Percentiles rank a stretch among this genome's conserved stretches.
Evolutionary conservation across 805 yeast genomes (phyloP).

Genomic region (Lachancea lanzarotensis): DNA sequence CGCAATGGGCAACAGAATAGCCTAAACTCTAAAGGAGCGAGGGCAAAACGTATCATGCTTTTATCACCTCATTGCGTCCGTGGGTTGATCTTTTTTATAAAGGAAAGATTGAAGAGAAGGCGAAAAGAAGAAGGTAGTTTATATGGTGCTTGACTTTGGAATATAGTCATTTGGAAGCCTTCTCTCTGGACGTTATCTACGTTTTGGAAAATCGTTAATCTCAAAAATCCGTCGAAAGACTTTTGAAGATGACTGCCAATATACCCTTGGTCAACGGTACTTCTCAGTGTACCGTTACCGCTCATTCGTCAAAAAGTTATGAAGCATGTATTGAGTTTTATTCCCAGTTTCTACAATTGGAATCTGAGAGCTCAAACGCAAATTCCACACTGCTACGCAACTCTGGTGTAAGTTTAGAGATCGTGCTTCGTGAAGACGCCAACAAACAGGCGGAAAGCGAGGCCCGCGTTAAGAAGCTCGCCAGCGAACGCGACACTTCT

Average conservation of each 20-base stretch:
- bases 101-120: constrained; percentile 5
- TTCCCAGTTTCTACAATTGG: constrained; percentile 19
- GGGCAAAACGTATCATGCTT: background rate
- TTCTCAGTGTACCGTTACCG: constrained; percentile 45
- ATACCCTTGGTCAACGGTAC: constrained; percentile 45
- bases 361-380: constrained; percentile 1
- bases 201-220: background rate
- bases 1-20: background rate
- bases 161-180: background rate
- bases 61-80: constrained; percentile 9
- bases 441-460: constrained; percentile 22
- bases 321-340: constrained; percentile 51
- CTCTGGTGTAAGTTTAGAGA: constrained; percentile 21
- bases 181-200: background rate
- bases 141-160: no score
- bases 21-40: background rate
- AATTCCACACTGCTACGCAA: constrained; percentile 13
- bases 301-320: constrained; percentile 42
- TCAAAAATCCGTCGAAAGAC: constrained; percentile 1
- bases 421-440: constrained; percentile 19
- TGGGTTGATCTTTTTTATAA: constrained; percentile 3
- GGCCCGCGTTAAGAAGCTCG: constrained; percentile 14
- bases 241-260: constrained; percentile 15
- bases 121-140: background rate
- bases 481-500: constrained; percentile 15